Base-by-base conservation (phyloP, 331 rosid species). In the Pyrus hybrid region DNA sequence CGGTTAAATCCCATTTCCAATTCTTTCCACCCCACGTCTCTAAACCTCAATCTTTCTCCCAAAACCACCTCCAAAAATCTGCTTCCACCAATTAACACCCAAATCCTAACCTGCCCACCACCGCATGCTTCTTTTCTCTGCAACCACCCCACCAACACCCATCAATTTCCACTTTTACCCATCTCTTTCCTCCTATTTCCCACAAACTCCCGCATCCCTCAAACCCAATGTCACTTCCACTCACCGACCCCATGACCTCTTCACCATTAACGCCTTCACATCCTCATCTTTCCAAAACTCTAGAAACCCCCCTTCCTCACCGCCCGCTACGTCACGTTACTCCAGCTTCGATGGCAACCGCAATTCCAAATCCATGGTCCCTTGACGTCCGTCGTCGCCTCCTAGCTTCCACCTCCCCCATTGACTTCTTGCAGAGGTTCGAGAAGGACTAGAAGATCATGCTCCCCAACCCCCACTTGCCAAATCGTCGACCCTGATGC, bases 341-440 rank as follows among this genome's bases (percentile, higher is more conserved):
- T 77, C 83, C 75, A 84, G 81, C 67, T 26, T 26, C 28, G 28
- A 26, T 26, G 85, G 63, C 62, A 76, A 82, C 10, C 62, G 77
- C 54, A 70, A 75, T 1, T 32, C 74, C 43, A 4, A 7, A 26
- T 56, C 86, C 75, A 69, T 87, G 53, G 49, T 83, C 11, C 37
- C 96, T 93, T 95, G 22, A 93, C 95, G 85, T 73, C 87, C 70
- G 97, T 97, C 17, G 80, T 93, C 23, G 87, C 94, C 28, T 64
- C 93, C 29, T 86, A 49, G 89, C 92, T 28, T 91, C 98, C 63
- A 88, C 88, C 54, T 91, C 97, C 20, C 87, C 96, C 29, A 91
- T 93, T 8, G 88, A 93, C 63, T 93, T 93, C 86, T 51, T 84
- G 37, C 97, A 90, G 76, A 81, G 83, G 12, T 32, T 88, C 72